Conservation (phyloP, 257 asterid genomes). For the Solanum rostratum region DNA sequence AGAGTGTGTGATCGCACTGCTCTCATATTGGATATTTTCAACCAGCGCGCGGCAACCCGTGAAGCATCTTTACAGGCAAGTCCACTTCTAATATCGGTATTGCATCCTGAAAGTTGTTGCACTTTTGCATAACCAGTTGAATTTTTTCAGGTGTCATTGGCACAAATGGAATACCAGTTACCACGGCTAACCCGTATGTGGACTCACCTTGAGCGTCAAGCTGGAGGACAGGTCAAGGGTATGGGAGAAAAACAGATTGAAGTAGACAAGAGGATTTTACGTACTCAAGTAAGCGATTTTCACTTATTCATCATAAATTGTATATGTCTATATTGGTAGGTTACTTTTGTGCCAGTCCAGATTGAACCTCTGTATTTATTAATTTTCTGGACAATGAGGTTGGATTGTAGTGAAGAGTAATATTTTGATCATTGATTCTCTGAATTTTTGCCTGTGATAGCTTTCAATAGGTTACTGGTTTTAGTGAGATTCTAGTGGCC, state of each 20-base stretch:
- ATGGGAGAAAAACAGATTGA: conserved; percentile 99
- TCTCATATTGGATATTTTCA: conserved; percentile 89
- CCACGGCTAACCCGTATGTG: conserved; percentile 95
- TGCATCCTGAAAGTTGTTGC: neutral
- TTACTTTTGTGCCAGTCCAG: neutral
- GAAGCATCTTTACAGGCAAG: conserved; percentile 88
- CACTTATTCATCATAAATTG: neutral
- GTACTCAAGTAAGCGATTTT: conserved; percentile 68
- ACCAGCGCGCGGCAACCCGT: conserved; percentile 94
- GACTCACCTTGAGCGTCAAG: conserved; percentile 95
- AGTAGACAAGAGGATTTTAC: conserved; percentile 91
- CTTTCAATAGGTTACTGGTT: neutral
- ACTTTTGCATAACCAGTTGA: conserved; percentile 3
- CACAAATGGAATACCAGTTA: conserved; percentile 95
- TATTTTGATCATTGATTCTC: neutral
- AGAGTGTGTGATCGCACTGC: conserved; percentile 98
- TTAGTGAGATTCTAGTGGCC: neutral
- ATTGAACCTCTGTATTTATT: neutral
- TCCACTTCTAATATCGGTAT: neutral
- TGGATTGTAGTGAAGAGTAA: neutral
- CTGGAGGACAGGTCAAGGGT: conserved; percentile 99
- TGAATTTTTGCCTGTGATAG: neutral
- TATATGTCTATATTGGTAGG: neutral
- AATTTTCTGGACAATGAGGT: neutral
- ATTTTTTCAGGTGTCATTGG: conserved; percentile 62